phyloP scores from a whole-genome alignment of 768 basidiomycete species.

The Solioccasus polychromus region DNA sequence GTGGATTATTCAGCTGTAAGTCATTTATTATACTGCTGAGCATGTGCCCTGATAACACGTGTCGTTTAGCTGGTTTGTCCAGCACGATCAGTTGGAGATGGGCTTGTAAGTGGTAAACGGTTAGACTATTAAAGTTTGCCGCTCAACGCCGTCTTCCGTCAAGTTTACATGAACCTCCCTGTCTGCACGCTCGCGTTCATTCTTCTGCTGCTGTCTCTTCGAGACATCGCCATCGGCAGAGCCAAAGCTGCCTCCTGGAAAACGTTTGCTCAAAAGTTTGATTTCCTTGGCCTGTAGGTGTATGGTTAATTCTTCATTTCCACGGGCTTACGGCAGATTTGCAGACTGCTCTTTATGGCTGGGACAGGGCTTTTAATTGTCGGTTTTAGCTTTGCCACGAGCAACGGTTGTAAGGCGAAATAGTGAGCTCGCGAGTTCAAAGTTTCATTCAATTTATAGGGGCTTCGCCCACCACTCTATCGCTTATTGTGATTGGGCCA shows the following conservation, averaged over 20 bases:
- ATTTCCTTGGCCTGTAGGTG: conserved; percentile 76
- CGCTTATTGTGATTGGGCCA: conserved; percentile 55
- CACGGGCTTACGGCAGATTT: conserved; percentile 19
- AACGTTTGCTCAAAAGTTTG: conserved; percentile 55
- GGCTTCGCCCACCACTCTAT: conserved; percentile 58
- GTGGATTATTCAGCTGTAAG: conserved; percentile 77
- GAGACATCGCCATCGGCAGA: conserved; percentile 46
- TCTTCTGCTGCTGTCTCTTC: conserved; percentile 60
- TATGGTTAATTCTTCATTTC: conserved; percentile 13
- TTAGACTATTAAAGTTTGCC: conserved; percentile 7
- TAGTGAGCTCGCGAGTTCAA: conserved; percentile 2
- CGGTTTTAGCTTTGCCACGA: conserved; percentile 75
- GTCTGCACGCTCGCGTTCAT: conserved; percentile 60
- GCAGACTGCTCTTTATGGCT: conserved; percentile 68
- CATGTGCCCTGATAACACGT: conserved; percentile 18
- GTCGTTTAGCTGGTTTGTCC: conserved; percentile 29
- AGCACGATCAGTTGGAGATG: conserved; percentile 67
- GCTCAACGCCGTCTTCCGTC: conserved; percentile 12
- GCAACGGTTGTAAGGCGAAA: conserved; percentile 58
- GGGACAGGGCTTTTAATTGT: conserved; percentile 74
- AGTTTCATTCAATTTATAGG: conserved; percentile 42
- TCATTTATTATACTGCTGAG: conserved; percentile 12
- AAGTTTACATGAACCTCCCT: conserved; percentile 84
- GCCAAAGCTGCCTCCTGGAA: conserved; percentile 54
- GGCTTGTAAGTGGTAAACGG: conserved; percentile 60